These are phyloP conservation scores for Hevea brasiliensis DNA, from an alignment of 345 rosid genomes.

Conservation along the genomic window DNA sequence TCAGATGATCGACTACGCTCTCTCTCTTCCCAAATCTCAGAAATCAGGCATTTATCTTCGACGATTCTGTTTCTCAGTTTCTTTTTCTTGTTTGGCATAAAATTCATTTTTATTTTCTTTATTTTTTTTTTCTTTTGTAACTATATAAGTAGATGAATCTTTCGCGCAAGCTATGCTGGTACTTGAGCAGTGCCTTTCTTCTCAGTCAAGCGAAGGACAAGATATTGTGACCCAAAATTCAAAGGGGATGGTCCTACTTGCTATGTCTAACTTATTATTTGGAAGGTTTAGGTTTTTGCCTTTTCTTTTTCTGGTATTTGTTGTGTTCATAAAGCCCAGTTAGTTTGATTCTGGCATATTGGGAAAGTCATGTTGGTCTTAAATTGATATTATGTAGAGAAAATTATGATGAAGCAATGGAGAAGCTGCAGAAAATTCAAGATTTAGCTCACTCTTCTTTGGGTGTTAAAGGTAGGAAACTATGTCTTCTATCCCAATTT, in stretches of 20 bases:
- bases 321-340: not conserved
- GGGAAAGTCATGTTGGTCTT: not conserved
- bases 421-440: constrained; percentile 49
- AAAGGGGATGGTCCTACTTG: constrained; percentile 63
- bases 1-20: constrained; percentile 91
- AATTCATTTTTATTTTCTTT: not conserved
- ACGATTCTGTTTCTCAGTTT: not conserved
- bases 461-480: constrained; percentile 51
- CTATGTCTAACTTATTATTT: constrained; percentile 72
- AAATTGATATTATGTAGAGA: constrained; percentile 45
- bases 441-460: constrained; percentile 37
- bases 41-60: constrained; percentile 53
- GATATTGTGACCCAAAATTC: constrained; percentile 45
- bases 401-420: constrained; percentile 57
- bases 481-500: not conserved
- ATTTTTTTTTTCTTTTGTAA: not conserved
- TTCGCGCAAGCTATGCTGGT: constrained; percentile 77
- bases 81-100: not conserved
- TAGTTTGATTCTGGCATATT: not conserved
- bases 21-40: constrained; percentile 64
- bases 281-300: constrained; percentile 44
- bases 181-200: constrained; percentile 73
- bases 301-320: not conserved
- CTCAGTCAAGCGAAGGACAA: constrained; percentile 50
- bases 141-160: constrained; percentile 53